Conservation (phyloP, 805 yeast genomes). For the Candida succiphila region DNA sequence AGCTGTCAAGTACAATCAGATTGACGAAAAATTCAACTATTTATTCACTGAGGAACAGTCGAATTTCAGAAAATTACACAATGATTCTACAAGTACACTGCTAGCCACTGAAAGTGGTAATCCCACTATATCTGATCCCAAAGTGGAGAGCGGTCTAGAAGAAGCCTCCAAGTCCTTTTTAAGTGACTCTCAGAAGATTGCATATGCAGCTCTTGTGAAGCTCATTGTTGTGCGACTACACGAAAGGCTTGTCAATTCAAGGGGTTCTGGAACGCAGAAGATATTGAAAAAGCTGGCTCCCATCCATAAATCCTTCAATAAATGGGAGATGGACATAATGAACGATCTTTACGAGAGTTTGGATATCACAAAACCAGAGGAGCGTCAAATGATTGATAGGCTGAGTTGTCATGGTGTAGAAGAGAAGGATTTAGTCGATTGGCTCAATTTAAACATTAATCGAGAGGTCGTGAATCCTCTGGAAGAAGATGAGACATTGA, state of each 20-base stretch:
- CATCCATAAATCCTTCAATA: slow-evolving; percentile 70
- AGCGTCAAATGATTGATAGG: slow-evolving; percentile 78
- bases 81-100: slow-evolving; percentile 4
- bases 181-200: slow-evolving; percentile 77
- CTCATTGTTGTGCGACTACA: slow-evolving; percentile 75
- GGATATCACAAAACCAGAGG: slow-evolving; percentile 58
- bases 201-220: slow-evolving; percentile 80
- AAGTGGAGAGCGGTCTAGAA: slow-evolving; percentile 1
- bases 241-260: slow-evolving; percentile 55
- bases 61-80: slow-evolving; percentile 20
- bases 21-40: slow-evolving; percentile 44
- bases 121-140: slow-evolving; percentile 22
- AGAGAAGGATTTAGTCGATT: slow-evolving; percentile 58
- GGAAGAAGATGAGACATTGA: slow-evolving; percentile 13
- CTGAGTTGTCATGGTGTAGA: slow-evolving; percentile 77
- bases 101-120: slow-evolving; percentile 2
- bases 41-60: slow-evolving; percentile 29
- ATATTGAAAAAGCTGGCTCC: slow-evolving; percentile 50
- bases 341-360: slow-evolving; percentile 69
- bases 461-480: slow-evolving; percentile 44
- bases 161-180: slow-evolving; percentile 54
- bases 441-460: slow-evolving; percentile 31
- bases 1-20: slow-evolving; percentile 52
- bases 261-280: slow-evolving; percentile 40
- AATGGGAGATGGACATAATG: slow-evolving; percentile 75